phyloP scores from a whole-genome alignment of 164 flowering plant species.

The Cinnamomum micranthum region DNA sequence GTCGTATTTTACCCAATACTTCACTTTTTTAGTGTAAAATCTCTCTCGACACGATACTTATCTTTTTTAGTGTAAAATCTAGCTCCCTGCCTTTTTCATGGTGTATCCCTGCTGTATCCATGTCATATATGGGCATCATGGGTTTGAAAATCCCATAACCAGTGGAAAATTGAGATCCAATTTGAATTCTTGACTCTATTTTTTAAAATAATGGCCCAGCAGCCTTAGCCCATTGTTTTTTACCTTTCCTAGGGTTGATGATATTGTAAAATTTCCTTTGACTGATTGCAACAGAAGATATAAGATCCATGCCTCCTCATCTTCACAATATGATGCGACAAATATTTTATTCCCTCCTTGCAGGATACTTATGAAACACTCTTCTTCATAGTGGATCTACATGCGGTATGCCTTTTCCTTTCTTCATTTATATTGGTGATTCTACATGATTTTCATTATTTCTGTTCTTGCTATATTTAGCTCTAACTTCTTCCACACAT shows the following conservation, averaged over 20 bases:
- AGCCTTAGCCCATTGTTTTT: too few species aligned
- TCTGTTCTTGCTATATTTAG: not conserved
- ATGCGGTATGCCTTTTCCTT: constrained; percentile 67
- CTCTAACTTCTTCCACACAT: not conserved
- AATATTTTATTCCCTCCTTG: constrained; percentile 15
- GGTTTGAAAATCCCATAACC: too few species aligned
- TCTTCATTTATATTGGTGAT: not conserved
- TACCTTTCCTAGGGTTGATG: too few species aligned
- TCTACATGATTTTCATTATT: not conserved
- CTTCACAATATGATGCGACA: not conserved
- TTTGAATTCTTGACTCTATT: too few species aligned
- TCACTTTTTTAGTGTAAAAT: too few species aligned
- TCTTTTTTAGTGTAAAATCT: not conserved
- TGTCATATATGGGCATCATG: too few species aligned
- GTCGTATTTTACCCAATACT: too few species aligned
- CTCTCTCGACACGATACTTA: not conserved
- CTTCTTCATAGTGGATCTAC: constrained; percentile 93
- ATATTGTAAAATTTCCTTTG: too few species aligned
- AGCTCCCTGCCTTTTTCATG: not conserved
- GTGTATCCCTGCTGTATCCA: too few species aligned
- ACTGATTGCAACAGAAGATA: too few species aligned
- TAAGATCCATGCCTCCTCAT: not conserved
- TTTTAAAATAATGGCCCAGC: too few species aligned
- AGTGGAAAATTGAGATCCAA: too few species aligned
- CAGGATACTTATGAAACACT: constrained; percentile 86